These are phyloP conservation scores for Paramecium biaurelia DNA, from an alignment of 73 alveolate genomes.

Conservation along the genomic window DNA sequence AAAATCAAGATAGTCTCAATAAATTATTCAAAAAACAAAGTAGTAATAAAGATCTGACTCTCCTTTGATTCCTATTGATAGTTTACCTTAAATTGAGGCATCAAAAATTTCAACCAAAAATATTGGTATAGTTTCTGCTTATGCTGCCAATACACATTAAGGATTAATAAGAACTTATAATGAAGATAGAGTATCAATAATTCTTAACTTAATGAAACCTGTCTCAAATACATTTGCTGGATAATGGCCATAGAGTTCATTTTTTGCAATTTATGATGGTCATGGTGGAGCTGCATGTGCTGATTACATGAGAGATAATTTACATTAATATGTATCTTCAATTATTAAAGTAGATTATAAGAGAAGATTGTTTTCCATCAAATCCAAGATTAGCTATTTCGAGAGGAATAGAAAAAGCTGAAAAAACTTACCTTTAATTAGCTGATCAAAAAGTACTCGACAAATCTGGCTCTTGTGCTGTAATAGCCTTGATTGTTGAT, in stretches of 20 bases:
- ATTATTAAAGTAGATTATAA: neutral
- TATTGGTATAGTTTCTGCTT: slow-evolving; percentile 85
- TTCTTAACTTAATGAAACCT: slow-evolving; percentile 75
- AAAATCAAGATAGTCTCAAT: neutral
- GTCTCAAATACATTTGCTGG: slow-evolving; percentile 1
- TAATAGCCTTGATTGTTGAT: slow-evolving; percentile 73
- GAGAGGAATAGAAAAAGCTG: slow-evolving; percentile 68
- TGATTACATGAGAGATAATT: slow-evolving; percentile 72
- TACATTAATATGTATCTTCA: slow-evolving; percentile 42
- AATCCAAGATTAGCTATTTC: slow-evolving; percentile 71
- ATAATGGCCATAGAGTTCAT: slow-evolving; percentile 75
- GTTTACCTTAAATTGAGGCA: slow-evolving; percentile 51
- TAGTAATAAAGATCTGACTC: neutral
- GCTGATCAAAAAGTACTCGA: slow-evolving; percentile 71
- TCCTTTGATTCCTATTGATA: neutral
- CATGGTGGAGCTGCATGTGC: slow-evolving; percentile 76
- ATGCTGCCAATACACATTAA: slow-evolving; percentile 96
- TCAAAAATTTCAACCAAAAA: slow-evolving; percentile 81
- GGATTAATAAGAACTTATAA: slow-evolving; percentile 86
- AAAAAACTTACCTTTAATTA: slow-evolving; percentile 63
- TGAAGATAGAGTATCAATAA: slow-evolving; percentile 85
- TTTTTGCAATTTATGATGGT: slow-evolving; percentile 73
- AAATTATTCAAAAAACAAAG: neutral
- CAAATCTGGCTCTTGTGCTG: slow-evolving; percentile 85
- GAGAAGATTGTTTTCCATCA: slow-evolving; percentile 61